phyloP scores from a whole-genome alignment of 2,329 filamentous ascomycete genomes.

The Leptographium lundbergii region DNA sequence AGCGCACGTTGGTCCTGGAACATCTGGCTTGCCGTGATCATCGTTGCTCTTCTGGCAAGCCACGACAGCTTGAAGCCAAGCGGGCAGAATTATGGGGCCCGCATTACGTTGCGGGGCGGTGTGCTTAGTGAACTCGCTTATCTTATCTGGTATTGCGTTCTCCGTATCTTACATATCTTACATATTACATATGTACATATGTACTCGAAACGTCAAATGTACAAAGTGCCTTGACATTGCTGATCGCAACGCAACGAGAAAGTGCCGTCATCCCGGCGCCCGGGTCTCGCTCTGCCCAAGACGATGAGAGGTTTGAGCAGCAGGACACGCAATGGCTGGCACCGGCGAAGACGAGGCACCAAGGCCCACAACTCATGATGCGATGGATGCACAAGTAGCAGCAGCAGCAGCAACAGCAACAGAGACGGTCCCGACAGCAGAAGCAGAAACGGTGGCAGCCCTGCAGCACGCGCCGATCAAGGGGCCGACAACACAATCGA shows the following conservation, averaged over 20 bases:
- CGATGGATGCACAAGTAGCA: background rate
- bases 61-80: constrained; percentile 1
- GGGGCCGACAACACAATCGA: constrained; percentile 33
- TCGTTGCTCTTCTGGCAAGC: background rate
- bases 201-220: too few species aligned
- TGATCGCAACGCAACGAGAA: background rate
- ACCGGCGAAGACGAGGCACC: background rate
- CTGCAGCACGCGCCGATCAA: too few species aligned
- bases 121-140: background rate
- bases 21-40: background rate
- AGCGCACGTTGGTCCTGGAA: background rate
- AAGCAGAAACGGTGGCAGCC: too few species aligned
- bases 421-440: constrained; percentile 29
- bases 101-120: background rate
- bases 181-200: too few species aligned
- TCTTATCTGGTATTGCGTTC: background rate
- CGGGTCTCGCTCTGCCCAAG: background rate
- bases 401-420: constrained; percentile 24
- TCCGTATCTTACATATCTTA: too few species aligned
- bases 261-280: background rate
- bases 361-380: background rate
- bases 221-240: too few species aligned
- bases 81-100: constrained; percentile 3
- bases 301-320: background rate
- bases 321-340: background rate